phyloP scores from a whole-genome alignment of 2,329 filamentous ascomycete species.

The Phaeophleospora eucalypticola region DNA sequence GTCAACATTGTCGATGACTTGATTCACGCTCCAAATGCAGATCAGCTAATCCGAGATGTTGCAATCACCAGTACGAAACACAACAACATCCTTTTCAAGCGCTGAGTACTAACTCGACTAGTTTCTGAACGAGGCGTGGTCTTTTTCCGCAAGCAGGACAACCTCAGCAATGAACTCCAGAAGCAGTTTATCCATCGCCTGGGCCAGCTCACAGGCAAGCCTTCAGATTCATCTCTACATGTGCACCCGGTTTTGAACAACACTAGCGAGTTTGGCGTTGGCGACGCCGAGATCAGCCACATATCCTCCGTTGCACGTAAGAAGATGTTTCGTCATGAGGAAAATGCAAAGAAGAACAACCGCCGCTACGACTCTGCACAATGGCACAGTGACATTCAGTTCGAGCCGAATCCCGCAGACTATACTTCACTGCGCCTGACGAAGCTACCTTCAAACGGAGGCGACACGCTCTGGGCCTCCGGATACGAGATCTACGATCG shows the following conservation, averaged over 20 bases:
- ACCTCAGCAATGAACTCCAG: conserved; percentile 57
- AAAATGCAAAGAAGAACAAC: conserved; percentile 26
- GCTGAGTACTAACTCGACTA: too few species aligned
- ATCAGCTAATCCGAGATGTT: conserved; percentile 17
- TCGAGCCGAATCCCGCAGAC: conserved; percentile 61
- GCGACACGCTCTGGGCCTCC: conserved; percentile 62
- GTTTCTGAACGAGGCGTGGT: not conserved
- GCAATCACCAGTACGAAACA: conserved; percentile 30
- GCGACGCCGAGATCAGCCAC: conserved; percentile 59
- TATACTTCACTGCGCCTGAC: conserved; percentile 58
- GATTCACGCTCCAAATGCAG: conserved; percentile 41
- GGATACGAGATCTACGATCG: conserved; percentile 65
- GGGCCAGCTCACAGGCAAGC: conserved; percentile 57
- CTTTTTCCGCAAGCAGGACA: conserved; percentile 43
- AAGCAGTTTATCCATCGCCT: conserved; percentile 60
- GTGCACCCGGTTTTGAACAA: conserved; percentile 59
- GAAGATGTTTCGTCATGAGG: conserved; percentile 39
- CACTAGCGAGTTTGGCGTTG: conserved; percentile 48
- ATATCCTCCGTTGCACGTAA: conserved; percentile 57
- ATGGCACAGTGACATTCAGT: conserved; percentile 61
- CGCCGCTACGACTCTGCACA: conserved; percentile 17
- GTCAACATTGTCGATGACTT: conserved; percentile 60
- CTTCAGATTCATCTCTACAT: conserved; percentile 54
- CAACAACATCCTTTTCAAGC: not conserved
- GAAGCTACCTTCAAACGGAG: conserved; percentile 53